Evolutionary conservation across 169 alveolate genomes (phyloP).

Genomic region (Cryptosporidium baileyi): DNA sequence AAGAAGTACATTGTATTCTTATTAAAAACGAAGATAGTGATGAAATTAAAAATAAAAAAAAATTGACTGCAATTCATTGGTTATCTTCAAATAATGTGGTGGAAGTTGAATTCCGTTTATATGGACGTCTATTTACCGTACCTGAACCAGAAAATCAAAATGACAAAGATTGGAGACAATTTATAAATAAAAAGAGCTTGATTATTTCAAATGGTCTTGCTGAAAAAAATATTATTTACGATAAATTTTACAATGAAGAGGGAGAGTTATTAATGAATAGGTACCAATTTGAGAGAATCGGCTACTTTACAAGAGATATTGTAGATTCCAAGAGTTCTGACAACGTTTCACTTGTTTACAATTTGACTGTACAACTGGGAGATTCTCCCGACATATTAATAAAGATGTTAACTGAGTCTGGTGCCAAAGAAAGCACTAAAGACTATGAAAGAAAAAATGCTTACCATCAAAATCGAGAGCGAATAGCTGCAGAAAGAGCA

Average conservation of each 20-base stretch:
- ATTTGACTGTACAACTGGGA: constrained; percentile 38
- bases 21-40: not conserved
- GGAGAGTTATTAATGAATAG: constrained; percentile 76
- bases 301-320: constrained; percentile 78
- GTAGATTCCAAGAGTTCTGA: not conserved
- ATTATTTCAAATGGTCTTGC: constrained; percentile 1
- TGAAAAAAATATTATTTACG: constrained; percentile 12
- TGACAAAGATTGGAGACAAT: constrained; percentile 71
- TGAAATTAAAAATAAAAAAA: not conserved
- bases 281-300: constrained; percentile 88
- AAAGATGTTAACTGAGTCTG: constrained; percentile 21
- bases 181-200: constrained; percentile 77
- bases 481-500: constrained; percentile 52
- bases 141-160: constrained; percentile 75
- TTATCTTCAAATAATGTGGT: constrained; percentile 1
- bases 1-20: constrained; percentile 38
- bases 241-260: constrained; percentile 49
- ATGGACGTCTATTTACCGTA: constrained; percentile 84
- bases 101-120: constrained; percentile 50
- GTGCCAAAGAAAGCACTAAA: constrained; percentile 24
- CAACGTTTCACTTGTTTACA: not conserved
- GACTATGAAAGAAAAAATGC: constrained; percentile 26
- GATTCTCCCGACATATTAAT: constrained; percentile 43
- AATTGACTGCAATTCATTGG: constrained; percentile 58
- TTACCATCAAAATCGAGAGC: constrained; percentile 24